Evolutionary conservation across 1,284 basidiomycete genomes (phyloP), one percentile per base, ranked within the genome.

Genomic region (Pascua sp.): DNA sequence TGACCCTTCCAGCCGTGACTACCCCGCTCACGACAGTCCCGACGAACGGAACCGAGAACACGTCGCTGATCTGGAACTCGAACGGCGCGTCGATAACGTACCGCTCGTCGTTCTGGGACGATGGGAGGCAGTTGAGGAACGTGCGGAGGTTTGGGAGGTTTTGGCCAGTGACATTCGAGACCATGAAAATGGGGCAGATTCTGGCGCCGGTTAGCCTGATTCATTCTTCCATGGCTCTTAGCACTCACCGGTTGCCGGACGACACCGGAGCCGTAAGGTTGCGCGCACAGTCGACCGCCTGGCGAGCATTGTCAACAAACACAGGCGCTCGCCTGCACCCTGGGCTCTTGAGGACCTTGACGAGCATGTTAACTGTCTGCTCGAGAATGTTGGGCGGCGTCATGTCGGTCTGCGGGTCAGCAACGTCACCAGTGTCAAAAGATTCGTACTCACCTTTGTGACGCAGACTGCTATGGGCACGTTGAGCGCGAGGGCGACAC

Each of bases 1-100:
- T 89, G 57, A 91, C 80, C 16, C 79, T 81, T 8, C 91, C 90
- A 36, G 86, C 81, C 61, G 90, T 89, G 55, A 96, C 77, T 56
- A 96, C 92, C 1, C 94, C 93, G 66, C 91, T 92, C 32, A 96
- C 90, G 8, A 97, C 95, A 1, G 93, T 95, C 40, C 95, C 94
- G 2, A 95, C 91, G 65, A 94, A 96, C 0, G 92, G 93, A 18
- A 94, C 91, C 49, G 88, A 89, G 85, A 88, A 75, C 13, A 72
- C 70, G 62, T 80, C 80, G 56, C 75, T 78, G 57, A 82, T 80
- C 46, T 80, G 77, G 57, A 81, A 81, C 83, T 98, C 94, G 57
- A 97, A 81, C 16, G 95, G 91, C 62, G 89, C 89, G 71, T 91
- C 86, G n/a, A 83, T 79, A 39, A 85, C 81, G 72, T 91, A 94